Evolutionary conservation across 495 filamentous ascomycete genomes (phyloP), one percentile per base, ranked within the genome.

Genomic region (Penicillium parvum): DNA sequence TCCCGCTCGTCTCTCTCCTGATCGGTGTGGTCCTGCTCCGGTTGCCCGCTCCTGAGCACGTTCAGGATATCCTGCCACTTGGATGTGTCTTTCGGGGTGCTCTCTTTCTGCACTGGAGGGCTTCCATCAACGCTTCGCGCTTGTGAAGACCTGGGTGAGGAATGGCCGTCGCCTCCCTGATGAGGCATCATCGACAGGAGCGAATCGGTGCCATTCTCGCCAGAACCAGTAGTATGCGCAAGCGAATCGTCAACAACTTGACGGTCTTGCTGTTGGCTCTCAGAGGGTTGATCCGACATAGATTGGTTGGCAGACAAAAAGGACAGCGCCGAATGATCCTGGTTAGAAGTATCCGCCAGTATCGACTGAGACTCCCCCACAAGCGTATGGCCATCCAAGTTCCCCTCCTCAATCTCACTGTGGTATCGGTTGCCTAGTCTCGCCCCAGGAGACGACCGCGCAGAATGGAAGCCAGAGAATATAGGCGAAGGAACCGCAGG

Each of bases 381-480:
- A 7, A 60, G 48, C 4, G 57, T 60, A 9, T 50, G 57, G 6
- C 57, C 57, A 2, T 60, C 57, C 6, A 60, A 36, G 11, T 51
- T 51, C 23, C 29, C 33, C n/a, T 46, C 43, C 16, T 47, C 38
- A 17, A 11, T 20, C n/a, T 32, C 40, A 22, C 16, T 3, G 6
- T 36, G n/a, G 30, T 32, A 43, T 4, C 38, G 46, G 0, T 17
- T n/a, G 19, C 50, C 38, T 32, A 45, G 35, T 1, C 46, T 41
- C 15, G 26, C 21, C 9, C 47, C 49, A 5, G 55, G 53, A n/a
- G 54, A 55, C 10, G 57, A 60, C 17, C 37, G 40, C 12, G 49
- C 52, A n/a, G 54, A 58, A 32, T 57, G 48, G 18, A 60, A 60
- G 0, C 57, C 57, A 18, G 47, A 55, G 30, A 60, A 60, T 16